A percentile compares a stretch with the other conserved stretches of the same genome.
Conservation (phyloP, 345 rosid genomes). For the Capsella bursapastoris region DNA sequence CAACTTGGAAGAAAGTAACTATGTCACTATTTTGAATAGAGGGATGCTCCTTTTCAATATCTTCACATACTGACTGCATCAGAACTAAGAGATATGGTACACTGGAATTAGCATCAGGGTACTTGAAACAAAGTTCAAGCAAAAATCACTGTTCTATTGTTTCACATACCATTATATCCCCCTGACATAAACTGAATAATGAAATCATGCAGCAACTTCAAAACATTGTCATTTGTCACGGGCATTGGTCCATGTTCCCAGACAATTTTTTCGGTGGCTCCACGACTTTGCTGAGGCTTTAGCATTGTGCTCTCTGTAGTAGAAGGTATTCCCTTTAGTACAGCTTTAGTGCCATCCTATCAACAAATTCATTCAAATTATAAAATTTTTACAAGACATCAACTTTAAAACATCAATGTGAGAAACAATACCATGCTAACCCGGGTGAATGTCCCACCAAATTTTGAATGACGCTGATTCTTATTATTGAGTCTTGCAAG, state of each 20-base stretch:
- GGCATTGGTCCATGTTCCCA: slow-evolving; percentile 67
- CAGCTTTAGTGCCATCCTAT: slow-evolving; percentile 88
- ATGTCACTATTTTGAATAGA: slow-evolving; percentile 79
- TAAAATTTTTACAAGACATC: background rate
- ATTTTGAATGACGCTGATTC: slow-evolving; percentile 69
- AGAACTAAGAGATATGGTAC: slow-evolving; percentile 56
- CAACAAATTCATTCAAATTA: slow-evolving; percentile 24
- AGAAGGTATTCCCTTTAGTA: slow-evolving; percentile 67
- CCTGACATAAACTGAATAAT: slow-evolving; percentile 79
- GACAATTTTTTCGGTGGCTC: slow-evolving; percentile 59
- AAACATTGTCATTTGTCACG: slow-evolving; percentile 53
- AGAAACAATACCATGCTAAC: slow-evolving; percentile 67
- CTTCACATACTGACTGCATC: slow-evolving; percentile 82
- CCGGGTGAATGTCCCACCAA: slow-evolving; percentile 87
- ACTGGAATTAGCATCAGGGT: slow-evolving; percentile 28
- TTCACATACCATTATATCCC: slow-evolving; percentile 77
- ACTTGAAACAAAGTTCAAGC: slow-evolving; percentile 14
- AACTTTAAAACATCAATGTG: slow-evolving; percentile 18
- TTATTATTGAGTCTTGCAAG: slow-evolving; percentile 54
- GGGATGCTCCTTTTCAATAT: slow-evolving; percentile 85
- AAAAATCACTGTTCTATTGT: slow-evolving; percentile 21
- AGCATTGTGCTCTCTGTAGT: slow-evolving; percentile 45
- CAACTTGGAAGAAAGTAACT: slow-evolving; percentile 74
- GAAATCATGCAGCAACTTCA: slow-evolving; percentile 77
- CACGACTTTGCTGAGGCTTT: slow-evolving; percentile 55